These are phyloP conservation scores for Myxozyma sirexii DNA, from an alignment of 805 yeast genomes.

Conservation along the genomic window DNA sequence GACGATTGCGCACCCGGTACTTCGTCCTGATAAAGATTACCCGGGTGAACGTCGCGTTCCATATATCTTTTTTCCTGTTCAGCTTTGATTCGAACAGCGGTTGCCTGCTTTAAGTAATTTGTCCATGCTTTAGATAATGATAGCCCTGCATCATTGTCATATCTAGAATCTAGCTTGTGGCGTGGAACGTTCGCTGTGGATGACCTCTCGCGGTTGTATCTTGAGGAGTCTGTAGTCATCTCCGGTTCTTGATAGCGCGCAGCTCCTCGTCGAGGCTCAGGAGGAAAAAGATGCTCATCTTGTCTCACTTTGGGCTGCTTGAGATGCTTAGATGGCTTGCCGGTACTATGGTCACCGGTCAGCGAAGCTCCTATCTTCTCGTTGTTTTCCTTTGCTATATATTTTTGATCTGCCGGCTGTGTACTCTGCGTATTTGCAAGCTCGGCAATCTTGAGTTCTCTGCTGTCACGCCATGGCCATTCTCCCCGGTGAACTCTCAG, in stretches of 20 bases:
- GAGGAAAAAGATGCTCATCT: too few relatives aligned
- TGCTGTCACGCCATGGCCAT: constrained; percentile 19
- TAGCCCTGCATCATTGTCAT: background rate
- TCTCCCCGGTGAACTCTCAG: background rate
- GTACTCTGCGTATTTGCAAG: background rate
- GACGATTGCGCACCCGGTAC: too few relatives aligned
- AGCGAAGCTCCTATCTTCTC: too few relatives aligned
- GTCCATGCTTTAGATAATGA: constrained; percentile 30
- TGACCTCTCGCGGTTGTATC: too few relatives aligned
- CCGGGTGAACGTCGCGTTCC: background rate
- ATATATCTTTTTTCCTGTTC: constrained; percentile 15
- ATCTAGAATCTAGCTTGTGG: too few relatives aligned
- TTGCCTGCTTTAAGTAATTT: constrained; percentile 25
- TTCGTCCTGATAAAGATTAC: too few relatives aligned
- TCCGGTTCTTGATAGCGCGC: background rate
- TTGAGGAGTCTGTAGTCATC: background rate
- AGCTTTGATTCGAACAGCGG: constrained; percentile 17
- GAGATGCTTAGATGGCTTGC: too few relatives aligned
- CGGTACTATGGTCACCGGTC: too few relatives aligned
- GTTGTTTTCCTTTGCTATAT: too few relatives aligned
- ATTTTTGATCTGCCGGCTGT: too few relatives aligned
- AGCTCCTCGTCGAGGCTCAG: background rate
- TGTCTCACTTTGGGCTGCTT: too few relatives aligned
- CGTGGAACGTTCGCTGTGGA: too few relatives aligned
- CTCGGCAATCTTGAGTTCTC: constrained; percentile 15